Evolutionary conservation across 345 rosid species (phyloP).

Genomic region (Aethionema arabicum): DNA sequence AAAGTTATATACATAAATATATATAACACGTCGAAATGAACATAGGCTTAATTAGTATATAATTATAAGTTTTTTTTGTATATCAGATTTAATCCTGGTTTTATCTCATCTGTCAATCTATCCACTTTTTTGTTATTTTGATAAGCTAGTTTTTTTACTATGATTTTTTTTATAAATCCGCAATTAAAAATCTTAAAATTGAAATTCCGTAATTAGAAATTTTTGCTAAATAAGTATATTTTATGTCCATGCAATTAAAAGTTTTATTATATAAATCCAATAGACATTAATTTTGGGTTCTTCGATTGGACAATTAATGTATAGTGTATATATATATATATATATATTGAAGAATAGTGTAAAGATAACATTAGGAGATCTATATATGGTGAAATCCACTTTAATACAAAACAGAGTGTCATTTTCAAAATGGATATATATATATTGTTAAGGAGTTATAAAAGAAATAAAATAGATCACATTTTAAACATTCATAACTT

Average conservation of each 20-base stretch:
- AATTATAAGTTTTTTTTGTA: neutral
- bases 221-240: too few relatives aligned
- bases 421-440: slow-evolving; percentile 15
- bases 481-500: slow-evolving; percentile 13
- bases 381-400: slow-evolving; percentile 16
- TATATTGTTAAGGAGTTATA: neutral
- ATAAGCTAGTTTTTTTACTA: neutral
- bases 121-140: slow-evolving; percentile 13
- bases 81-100: neutral
- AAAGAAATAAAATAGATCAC: neutral
- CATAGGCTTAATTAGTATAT: neutral
- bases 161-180: too few relatives aligned
- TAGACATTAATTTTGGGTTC: too few relatives aligned
- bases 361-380: neutral
- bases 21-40: slow-evolving; percentile 13
- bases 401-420: slow-evolving; percentile 16
- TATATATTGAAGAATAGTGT: neutral
- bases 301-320: too few relatives aligned
- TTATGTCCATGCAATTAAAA: too few relatives aligned
- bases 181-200: too few relatives aligned
- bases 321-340: too few relatives aligned
- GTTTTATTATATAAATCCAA: too few relatives aligned
- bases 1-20: too few relatives aligned
- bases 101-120: slow-evolving; percentile 3
- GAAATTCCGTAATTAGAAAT: too few relatives aligned